Evolutionary conservation across 768 basidiomycete species (phyloP).

Genomic region (Trametes cingulata): DNA sequence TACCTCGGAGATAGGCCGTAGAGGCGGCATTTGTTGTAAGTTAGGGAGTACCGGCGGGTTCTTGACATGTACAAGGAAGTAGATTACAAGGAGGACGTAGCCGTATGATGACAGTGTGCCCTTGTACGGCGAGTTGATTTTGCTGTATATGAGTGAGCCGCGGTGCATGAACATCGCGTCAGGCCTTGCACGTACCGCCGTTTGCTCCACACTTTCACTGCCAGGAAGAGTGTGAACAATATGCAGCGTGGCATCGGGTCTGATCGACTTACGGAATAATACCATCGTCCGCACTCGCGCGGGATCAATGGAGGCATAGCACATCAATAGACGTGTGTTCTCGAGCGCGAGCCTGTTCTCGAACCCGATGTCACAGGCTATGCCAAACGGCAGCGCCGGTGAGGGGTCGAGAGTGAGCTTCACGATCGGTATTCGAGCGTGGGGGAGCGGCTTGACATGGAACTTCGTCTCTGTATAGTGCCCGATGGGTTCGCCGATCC

Average conservation of each 20-base stretch:
- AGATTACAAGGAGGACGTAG: conserved; percentile 96
- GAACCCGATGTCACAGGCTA: conserved; percentile 98
- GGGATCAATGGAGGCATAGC: conserved; percentile 96
- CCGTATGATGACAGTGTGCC: conserved; percentile 97
- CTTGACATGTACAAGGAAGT: conserved; percentile 97
- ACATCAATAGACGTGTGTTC: conserved; percentile 94
- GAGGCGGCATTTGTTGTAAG: conserved; percentile 90
- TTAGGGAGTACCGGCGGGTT: conserved; percentile 96
- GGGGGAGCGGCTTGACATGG: conserved; percentile 92
- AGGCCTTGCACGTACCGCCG: conserved; percentile 57
- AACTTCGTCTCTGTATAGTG: conserved; percentile 80
- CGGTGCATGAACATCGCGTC: neutral
- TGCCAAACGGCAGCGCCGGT: conserved; percentile 77
- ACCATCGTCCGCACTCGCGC: conserved; percentile 92
- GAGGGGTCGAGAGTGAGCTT: conserved; percentile 92
- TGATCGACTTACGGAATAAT: conserved; percentile 79
- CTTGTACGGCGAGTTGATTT: conserved; percentile 98
- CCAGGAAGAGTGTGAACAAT: neutral
- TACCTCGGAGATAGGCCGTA: conserved; percentile 82
- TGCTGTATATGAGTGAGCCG: conserved; percentile 45
- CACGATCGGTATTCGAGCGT: conserved; percentile 98
- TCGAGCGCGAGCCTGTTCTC: conserved; percentile 96
- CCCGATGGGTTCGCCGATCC: conserved; percentile 70
- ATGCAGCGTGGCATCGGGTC: conserved; percentile 19
- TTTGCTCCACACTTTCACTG: conserved; percentile 99